A percentile compares a stretch with the other conserved stretches of the same genome.
These are phyloP conservation scores for Xylaria sp. DNA, from an alignment of 2,329 filamentous ascomycete genomes.

Conservation along the genomic window DNA sequence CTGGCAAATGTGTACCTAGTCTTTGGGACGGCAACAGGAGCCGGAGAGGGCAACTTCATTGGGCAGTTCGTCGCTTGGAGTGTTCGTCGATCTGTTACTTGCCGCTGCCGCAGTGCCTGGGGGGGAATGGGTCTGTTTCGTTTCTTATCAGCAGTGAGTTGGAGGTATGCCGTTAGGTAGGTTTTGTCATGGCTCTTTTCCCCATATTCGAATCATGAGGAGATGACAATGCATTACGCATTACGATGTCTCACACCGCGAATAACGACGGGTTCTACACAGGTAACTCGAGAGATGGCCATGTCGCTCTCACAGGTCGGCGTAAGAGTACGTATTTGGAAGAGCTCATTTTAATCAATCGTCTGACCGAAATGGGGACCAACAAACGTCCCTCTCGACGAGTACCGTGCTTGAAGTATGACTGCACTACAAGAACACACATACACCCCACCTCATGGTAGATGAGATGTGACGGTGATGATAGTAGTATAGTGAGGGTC, in stretches of 20 bases:
- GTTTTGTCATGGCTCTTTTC: background rate
- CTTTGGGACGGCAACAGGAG: constrained; percentile 13
- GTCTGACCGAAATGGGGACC: background rate
- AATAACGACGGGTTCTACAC: constrained; percentile 21
- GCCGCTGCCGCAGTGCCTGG: constrained; percentile 13
- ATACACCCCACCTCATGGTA: constrained; percentile 16
- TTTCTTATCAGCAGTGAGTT: constrained; percentile 13
- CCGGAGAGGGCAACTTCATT: constrained; percentile 23
- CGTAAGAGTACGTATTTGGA: background rate
- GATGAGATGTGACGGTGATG: constrained; percentile 1
- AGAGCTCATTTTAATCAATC: constrained; percentile 11
- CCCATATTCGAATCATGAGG: background rate
- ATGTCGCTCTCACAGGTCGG: constrained; percentile 15
- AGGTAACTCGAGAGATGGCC: constrained; percentile 1
- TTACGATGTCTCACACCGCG: constrained; percentile 25
- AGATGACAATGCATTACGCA: constrained; percentile 19
- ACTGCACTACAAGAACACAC: constrained; percentile 2
- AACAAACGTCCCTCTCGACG: constrained; percentile 7
- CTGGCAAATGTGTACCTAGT: constrained; percentile 6
- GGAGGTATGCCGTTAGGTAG: constrained; percentile 21
- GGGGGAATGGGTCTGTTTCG: constrained; percentile 31
- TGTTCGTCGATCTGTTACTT: constrained; percentile 28
- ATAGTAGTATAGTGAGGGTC: background rate
- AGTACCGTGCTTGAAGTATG: background rate
- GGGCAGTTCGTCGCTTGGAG: constrained; percentile 27